Evolutionary conservation across 139 green algal genomes (phyloP), one percentile per base, ranked within the genome.

Genomic region (Chlamydomonas eustigma): DNA sequence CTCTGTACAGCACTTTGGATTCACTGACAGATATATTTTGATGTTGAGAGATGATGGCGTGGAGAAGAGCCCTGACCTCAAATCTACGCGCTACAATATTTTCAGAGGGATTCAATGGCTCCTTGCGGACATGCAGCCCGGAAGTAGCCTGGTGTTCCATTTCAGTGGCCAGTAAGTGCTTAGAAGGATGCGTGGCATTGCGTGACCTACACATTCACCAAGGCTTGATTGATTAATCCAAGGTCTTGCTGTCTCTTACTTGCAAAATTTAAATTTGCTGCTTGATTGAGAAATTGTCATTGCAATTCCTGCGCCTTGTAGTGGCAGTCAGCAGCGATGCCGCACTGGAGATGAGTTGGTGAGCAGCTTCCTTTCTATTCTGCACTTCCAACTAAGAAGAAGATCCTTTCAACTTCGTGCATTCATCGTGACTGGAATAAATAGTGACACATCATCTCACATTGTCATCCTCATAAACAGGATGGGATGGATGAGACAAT

Each of bases 101-200:
- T 68, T 35, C 52, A 22, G 18, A 5, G 63, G 32, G 37, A 78
- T 82, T 39, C 71, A 78, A 36, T 82, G 77, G 76, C 39, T 81
- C 4, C 75, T 73, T 51, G 52, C 39, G 37, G 69, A 77, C 75
- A 44, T 75, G 39, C 68, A 66, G 50, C 82, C 87, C 0, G 91
- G 91, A 6, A 88, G 94, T 80, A 88, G 75, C 1, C 84, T 96
- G 22, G 88, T 96, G 76, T 95, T 96, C 82, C 88, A 94, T 82
- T 96, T 89, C 71, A 68, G 52, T 28, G 52, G 52, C 32, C 52
- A 68, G 52, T 68, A 28, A 68, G 52, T 68, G 8, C 22, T 12
- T 22, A 12, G 22, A 58, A n/a, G n/a, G n/a, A n/a, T n/a, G n/a
- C n/a, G n/a, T n/a, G n/a, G n/a, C n/a, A n/a, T n/a, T n/a, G n/a